Percentiles rank a stretch among this genome's conserved stretches.
Evolutionary conservation across 371 early-diverging fungal genomes (phyloP).

Genomic region (Polyrhizophydium stewartii): DNA sequence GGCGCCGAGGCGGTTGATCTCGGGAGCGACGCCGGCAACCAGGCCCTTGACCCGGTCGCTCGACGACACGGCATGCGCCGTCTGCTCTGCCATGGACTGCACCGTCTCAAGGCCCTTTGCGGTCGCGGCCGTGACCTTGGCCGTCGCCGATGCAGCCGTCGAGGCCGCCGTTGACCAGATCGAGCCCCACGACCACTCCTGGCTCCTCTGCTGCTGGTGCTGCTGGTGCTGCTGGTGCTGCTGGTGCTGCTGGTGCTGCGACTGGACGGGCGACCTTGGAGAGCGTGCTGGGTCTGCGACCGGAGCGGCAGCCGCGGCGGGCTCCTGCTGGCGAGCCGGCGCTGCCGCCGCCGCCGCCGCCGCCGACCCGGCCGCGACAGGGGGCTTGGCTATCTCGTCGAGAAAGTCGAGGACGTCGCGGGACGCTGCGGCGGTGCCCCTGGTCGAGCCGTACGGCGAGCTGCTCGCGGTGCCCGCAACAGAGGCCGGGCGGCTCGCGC

Average conservation of each 20-base stretch:
- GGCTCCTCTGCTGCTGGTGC: not conserved
- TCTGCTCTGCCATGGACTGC: slow-evolving; percentile 22
- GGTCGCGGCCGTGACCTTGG: slow-evolving; percentile 14
- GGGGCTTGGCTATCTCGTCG: slow-evolving; percentile 14
- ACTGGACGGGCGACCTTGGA: not conserved
- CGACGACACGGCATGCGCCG: slow-evolving; percentile 17
- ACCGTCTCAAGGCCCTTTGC: slow-evolving; percentile 7
- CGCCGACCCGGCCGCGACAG: not conserved
- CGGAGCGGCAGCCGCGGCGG: not conserved
- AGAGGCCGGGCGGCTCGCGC: no score
- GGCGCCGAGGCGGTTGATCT: slow-evolving; percentile 7
- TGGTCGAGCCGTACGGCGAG: no score
- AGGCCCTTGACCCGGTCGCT: slow-evolving; percentile 21
- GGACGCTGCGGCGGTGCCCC: not conserved
- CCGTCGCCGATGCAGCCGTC: not conserved
- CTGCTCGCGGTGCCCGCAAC: no score
- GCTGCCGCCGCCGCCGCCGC: not conserved
- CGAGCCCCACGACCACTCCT: not conserved
- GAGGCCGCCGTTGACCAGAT: not conserved
- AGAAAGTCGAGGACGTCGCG: slow-evolving; percentile 19
- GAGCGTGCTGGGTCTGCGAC: not conserved
- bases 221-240: not conserved
- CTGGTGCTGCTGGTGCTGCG: no score
- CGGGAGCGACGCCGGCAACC: not conserved
- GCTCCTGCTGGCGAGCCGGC: not conserved